These are phyloP conservation scores for Albifimbria verrucaria DNA, from an alignment of 2,329 filamentous ascomycete genomes.

Conservation along the genomic window DNA sequence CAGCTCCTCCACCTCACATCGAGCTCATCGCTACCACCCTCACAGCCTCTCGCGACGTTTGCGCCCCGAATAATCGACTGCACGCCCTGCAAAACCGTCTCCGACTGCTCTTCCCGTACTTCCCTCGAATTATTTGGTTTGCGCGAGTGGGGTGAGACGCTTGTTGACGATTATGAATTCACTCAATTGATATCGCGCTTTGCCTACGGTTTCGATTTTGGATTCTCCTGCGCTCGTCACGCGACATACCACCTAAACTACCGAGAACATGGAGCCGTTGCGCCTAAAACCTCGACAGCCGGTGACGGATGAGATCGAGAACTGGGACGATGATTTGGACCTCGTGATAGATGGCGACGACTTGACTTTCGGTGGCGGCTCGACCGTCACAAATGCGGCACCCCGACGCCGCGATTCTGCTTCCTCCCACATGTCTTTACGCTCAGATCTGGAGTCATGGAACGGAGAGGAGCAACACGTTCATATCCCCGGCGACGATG, in stretches of 20 bases:
- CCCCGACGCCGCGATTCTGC: conserved; percentile 67
- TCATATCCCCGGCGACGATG: conserved; percentile 79
- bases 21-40: too few relatives aligned
- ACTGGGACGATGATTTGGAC: conserved; percentile 73
- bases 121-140: too few relatives aligned
- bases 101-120: background rate
- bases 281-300: conserved; percentile 51
- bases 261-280: conserved; percentile 48
- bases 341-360: conserved; percentile 68
- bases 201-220: background rate
- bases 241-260: conserved; percentile 9
- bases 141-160: background rate
- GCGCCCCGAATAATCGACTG: background rate
- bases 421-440: conserved; percentile 77
- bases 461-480: conserved; percentile 84
- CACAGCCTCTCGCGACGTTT: too few relatives aligned
- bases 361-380: conserved; percentile 55
- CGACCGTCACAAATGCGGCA: conserved; percentile 38
- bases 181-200: background rate
- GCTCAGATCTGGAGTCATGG: conserved; percentile 75
- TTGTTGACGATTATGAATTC: conserved; percentile 3
- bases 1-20: too few relatives aligned
- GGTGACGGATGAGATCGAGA: conserved; percentile 63
- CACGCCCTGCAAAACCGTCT: background rate
- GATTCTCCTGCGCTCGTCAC: background rate